These are phyloP conservation scores for Lachnellula occidentalis DNA, from an alignment of 2,329 filamentous ascomycete species.

Conservation along the genomic window DNA sequence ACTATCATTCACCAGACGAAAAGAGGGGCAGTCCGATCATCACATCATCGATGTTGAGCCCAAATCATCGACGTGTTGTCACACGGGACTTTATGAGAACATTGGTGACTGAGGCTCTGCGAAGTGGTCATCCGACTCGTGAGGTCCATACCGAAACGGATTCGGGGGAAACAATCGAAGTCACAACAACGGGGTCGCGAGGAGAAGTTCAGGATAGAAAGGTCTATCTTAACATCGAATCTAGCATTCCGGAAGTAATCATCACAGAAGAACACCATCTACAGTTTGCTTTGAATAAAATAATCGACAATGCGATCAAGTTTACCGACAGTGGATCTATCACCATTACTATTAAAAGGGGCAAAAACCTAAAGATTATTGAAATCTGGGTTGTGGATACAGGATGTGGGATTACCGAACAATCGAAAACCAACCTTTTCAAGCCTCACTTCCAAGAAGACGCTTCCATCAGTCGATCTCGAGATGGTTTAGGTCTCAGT, in stretches of 20 bases:
- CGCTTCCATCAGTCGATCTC: constrained; percentile 59
- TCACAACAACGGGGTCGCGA: constrained; percentile 22
- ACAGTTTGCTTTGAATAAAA: constrained; percentile 35
- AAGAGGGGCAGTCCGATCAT: constrained; percentile 2
- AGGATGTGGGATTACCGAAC: constrained; percentile 61
- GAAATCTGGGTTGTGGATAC: constrained; percentile 60
- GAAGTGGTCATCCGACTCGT: constrained; percentile 22
- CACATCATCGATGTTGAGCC: constrained; percentile 13
- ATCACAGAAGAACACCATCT: constrained; percentile 44
- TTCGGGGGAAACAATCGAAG: constrained; percentile 25
- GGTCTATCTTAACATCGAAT: constrained; percentile 36
- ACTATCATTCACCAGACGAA: not conserved
- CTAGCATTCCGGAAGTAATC: constrained; percentile 46
- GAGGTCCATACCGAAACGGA: constrained; percentile 23
- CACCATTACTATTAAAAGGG: constrained; percentile 51
- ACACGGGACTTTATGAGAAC: constrained; percentile 27
- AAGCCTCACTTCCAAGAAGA: constrained; percentile 66
- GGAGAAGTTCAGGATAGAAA: constrained; percentile 25
- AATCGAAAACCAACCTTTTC: constrained; percentile 62
- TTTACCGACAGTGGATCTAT: constrained; percentile 63
- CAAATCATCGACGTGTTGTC: constrained; percentile 21
- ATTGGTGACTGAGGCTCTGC: constrained; percentile 24
- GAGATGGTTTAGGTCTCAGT: constrained; percentile 63
- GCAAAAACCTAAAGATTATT: constrained; percentile 46
- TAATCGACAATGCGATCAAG: constrained; percentile 62